A percentile compares a stretch with the other conserved stretches of the same genome.
These are phyloP conservation scores for Ailanthus altissimus DNA, from an alignment of 345 rosid genomes.

Conservation along the genomic window DNA sequence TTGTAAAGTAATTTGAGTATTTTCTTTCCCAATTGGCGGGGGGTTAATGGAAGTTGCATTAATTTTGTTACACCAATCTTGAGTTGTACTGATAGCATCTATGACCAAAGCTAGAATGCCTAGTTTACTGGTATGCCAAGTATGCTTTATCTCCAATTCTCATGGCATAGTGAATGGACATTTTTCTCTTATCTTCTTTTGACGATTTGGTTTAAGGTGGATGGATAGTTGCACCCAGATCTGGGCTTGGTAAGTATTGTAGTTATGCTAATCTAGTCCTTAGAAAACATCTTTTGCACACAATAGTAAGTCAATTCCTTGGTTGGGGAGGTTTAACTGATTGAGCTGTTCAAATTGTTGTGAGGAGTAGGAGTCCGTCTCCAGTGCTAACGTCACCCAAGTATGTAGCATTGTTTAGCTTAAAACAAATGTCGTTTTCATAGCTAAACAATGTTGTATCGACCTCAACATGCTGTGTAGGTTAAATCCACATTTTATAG, in stretches of 20 bases:
- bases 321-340: too few species aligned
- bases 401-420: too few species aligned
- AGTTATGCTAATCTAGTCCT: neutral
- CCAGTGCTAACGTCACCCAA: too few species aligned
- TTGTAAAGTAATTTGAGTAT: slow-evolving; percentile 25
- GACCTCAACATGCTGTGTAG: too few species aligned
- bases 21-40: neutral
- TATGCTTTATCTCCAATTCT: neutral
- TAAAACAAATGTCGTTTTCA: too few species aligned
- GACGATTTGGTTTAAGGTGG: neutral
- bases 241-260: neutral
- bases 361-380: too few species aligned
- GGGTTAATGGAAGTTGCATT: slow-evolving; percentile 7
- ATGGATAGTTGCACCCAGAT: neutral
- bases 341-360: too few species aligned
- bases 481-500: too few species aligned
- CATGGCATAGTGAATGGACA: neutral
- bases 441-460: too few species aligned
- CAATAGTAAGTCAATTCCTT: too few species aligned
- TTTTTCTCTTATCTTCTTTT: neutral
- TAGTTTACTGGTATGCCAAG: neutral
- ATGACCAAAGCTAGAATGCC: neutral
- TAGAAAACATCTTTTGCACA: neutral
- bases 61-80: slow-evolving; percentile 24
- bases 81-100: slow-evolving; percentile 16